Base-by-base conservation (phyloP, 2,329 filamentous ascomycete species). In the Pseudocercospora vitis region DNA sequence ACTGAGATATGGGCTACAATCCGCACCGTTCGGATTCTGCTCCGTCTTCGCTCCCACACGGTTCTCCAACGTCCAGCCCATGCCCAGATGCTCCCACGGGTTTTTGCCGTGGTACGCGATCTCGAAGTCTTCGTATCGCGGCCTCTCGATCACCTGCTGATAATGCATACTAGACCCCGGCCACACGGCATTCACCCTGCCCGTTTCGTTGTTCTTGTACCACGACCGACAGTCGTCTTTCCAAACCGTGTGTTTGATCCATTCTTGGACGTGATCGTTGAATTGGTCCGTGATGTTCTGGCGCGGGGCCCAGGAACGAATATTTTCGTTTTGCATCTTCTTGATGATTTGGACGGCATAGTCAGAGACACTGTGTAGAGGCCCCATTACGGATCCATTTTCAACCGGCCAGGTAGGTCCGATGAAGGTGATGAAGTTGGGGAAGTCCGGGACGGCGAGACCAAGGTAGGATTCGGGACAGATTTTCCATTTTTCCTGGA, bases 81-180 rank as follows among this genome's bases (percentile, higher is more conserved):
- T 72, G 0, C 74, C 74, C 5, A 76, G 48, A 57, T 67, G 63
- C 4, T 72, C 73, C 73, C 73, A 76, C 1, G 63, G 67, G 40
- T 76, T 76, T 49, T 71, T 68, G 50, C 73, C 57, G 46, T 64
- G 50, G 44, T 73, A 74, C 29, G 63, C 52, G 45, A 77, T 74
- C 0, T 74, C 67, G 44, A 75, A 74, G 56, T 76, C 74, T 48
- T 77, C 74, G 50, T 71, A 76, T 7, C 74, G 69, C 0, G 73
- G 72, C 0, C 53, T 59, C 32, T 63, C 55, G 14, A 76, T 73
- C 7, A 73, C 64, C 50, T 74, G 64, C 44, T 63, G 68, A 55
- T 79, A 81, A 50, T 81, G 78, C 35, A 81, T 71, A 0, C 73
- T 76, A 2, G 71, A 74, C 2, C 78, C 79, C 0, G 79, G 78